Percentiles rank a stretch among this genome's conserved stretches.
Conservation (phyloP, 805 yeast genomes). For the Saturnispora mendoncae region DNA sequence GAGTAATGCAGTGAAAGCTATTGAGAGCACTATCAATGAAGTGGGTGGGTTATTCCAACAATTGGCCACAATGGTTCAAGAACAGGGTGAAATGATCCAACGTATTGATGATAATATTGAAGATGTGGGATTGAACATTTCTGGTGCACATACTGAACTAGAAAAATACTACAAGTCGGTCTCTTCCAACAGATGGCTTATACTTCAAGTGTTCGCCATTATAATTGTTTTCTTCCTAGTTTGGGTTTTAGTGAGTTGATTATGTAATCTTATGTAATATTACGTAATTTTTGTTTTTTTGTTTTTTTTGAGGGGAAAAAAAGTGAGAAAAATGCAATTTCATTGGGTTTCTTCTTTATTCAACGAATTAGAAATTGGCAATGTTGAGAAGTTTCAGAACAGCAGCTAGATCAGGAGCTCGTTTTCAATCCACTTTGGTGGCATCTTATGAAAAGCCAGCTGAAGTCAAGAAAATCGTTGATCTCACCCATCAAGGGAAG, state of each 20-base stretch:
- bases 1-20: constrained; percentile 86
- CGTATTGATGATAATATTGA: constrained; percentile 93
- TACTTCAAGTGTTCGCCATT: constrained; percentile 81
- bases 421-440: constrained; percentile 7
- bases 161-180: constrained; percentile 83
- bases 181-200: constrained; percentile 86
- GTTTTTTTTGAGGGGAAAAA: constrained; percentile 1
- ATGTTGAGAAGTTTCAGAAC: constrained; percentile 6
- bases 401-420: constrained; percentile 1
- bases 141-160: constrained; percentile 91
- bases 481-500: constrained; percentile 27
- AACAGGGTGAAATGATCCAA: constrained; percentile 94
- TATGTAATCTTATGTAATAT: not conserved
- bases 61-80: constrained; percentile 94
- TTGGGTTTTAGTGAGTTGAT: constrained; percentile 68
- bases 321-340: no score
- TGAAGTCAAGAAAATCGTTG: constrained; percentile 16
- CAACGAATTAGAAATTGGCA: not conserved
- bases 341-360: no score
- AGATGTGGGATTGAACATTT: constrained; percentile 79
- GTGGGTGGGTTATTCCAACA: constrained; percentile 93
- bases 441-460: constrained; percentile 14
- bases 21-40: constrained; percentile 94
- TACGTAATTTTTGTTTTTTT: no score
- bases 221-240: constrained; percentile 64